These are phyloP conservation scores for Casuarina equisetifolia DNA, from an alignment of 306 rosid species.

Conservation along the genomic window DNA sequence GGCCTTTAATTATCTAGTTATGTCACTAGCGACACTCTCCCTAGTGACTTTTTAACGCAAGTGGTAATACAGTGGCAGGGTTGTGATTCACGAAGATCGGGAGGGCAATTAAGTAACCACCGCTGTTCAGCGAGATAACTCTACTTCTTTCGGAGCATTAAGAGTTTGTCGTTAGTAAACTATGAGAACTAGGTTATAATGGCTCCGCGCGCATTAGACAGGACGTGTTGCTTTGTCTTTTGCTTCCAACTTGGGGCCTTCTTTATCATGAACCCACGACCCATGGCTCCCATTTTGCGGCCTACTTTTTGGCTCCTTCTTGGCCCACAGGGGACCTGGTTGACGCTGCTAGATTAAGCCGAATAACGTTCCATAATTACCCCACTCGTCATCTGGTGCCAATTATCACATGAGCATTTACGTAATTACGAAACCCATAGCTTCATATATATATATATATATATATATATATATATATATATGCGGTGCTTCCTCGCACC, in stretches of 20 bases:
- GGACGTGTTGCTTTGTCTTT: not conserved
- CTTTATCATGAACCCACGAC: not conserved
- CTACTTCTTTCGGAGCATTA: not conserved
- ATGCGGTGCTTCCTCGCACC: constrained; percentile 2
- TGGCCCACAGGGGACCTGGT: constrained; percentile 13
- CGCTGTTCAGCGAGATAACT: not conserved
- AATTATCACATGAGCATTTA: constrained; percentile 25
- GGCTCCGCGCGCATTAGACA: not conserved
- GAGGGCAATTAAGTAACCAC: no score
- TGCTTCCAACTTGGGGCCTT: constrained; percentile 5
- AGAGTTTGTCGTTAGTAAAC: not conserved
- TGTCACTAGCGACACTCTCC: constrained; percentile 5
- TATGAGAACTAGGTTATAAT: no score
- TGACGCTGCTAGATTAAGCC: not conserved
- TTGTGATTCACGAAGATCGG: not conserved
- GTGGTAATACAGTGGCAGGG: no score
- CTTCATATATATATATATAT: not conserved
- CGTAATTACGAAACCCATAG: constrained; percentile 21
- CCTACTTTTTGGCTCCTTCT: not conserved
- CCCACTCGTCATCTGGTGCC: not conserved
- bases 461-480: not conserved
- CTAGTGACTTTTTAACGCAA: no score
- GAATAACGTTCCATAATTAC: not conserved
- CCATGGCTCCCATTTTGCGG: not conserved
- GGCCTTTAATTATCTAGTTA: constrained; percentile 13